These are phyloP conservation scores for Pyricularia pennisetigena DNA, from an alignment of 2,329 filamentous ascomycete species.

Conservation along the genomic window DNA sequence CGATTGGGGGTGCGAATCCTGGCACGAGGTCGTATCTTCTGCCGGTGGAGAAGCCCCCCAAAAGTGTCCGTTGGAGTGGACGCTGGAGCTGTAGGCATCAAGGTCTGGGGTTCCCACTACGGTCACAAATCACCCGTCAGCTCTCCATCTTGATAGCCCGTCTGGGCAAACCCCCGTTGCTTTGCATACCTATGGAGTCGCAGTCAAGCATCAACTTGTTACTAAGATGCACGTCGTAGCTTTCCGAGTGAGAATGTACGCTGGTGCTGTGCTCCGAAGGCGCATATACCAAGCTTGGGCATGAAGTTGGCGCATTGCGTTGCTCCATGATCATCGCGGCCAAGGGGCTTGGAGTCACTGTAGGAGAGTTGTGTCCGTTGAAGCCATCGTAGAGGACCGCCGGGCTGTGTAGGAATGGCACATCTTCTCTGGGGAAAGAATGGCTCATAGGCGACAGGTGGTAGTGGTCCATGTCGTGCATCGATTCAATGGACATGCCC, in stretches of 20 bases:
- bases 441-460: constrained; percentile 46
- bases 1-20: constrained; percentile 26
- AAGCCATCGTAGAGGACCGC: constrained; percentile 48
- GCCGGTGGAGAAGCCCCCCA: constrained; percentile 38
- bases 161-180: neutral
- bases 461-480: constrained; percentile 51
- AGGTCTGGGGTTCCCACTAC: constrained; percentile 39
- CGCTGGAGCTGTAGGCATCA: constrained; percentile 40
- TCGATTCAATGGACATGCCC: constrained; percentile 43
- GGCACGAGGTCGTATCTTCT: constrained; percentile 25
- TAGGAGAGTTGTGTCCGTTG: constrained; percentile 39
- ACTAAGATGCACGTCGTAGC: constrained; percentile 44
- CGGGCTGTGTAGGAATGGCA: constrained; percentile 45
- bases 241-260: constrained; percentile 48
- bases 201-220: constrained; percentile 44
- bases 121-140: constrained; percentile 1
- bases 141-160: neutral
- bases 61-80: constrained; percentile 34
- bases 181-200: constrained; percentile 43
- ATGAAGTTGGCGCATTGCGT: constrained; percentile 45
- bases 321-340: constrained; percentile 46
- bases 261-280: constrained; percentile 51
- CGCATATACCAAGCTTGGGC: constrained; percentile 51
- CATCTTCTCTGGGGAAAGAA: constrained; percentile 41
- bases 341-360: constrained; percentile 45